phyloP scores from a whole-genome alignment of 2,329 filamentous ascomycete genomes.

The Aspergillus tanneri region DNA sequence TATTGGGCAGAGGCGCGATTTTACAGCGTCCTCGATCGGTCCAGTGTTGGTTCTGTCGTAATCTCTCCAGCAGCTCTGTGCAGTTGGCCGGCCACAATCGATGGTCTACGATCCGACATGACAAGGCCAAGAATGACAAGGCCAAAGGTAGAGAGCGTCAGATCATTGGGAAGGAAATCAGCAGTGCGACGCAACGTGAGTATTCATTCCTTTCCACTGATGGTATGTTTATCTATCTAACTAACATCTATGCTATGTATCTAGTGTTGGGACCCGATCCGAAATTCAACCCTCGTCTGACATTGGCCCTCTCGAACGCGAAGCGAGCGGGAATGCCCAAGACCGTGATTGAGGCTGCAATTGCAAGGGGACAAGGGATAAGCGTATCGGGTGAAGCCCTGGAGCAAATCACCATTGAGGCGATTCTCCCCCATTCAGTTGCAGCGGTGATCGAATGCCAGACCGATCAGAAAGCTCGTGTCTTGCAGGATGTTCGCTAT shows the following conservation, averaged over 20 bases:
- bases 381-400: conserved; percentile 71
- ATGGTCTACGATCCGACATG: conserved; percentile 95
- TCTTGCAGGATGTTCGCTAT: conserved; percentile 69
- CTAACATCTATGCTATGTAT: too few relatives aligned
- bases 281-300: conserved; percentile 72
- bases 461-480: conserved; percentile 75
- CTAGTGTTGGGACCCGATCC: conserved; percentile 73
- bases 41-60: conserved; percentile 35
- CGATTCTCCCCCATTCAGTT: conserved; percentile 69
- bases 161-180: conserved; percentile 68
- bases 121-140: conserved; percentile 80
- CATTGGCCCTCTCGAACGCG: conserved; percentile 68
- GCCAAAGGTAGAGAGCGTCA: conserved; percentile 71
- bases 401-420: conserved; percentile 76
- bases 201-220: too few relatives aligned
- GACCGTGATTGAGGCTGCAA: conserved; percentile 75
- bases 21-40: background rate
- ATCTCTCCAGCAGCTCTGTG: conserved; percentile 48
- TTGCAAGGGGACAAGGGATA: conserved; percentile 83
- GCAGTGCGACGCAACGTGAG: conserved; percentile 72
- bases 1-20: background rate
- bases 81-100: conserved; percentile 74
- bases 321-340: conserved; percentile 88
- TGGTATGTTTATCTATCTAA: too few relatives aligned
- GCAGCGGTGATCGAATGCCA: conserved; percentile 82